Evolutionary conservation across 495 filamentous ascomycete genomes (phyloP).

Genomic region (Penicillium bovifimosum): DNA sequence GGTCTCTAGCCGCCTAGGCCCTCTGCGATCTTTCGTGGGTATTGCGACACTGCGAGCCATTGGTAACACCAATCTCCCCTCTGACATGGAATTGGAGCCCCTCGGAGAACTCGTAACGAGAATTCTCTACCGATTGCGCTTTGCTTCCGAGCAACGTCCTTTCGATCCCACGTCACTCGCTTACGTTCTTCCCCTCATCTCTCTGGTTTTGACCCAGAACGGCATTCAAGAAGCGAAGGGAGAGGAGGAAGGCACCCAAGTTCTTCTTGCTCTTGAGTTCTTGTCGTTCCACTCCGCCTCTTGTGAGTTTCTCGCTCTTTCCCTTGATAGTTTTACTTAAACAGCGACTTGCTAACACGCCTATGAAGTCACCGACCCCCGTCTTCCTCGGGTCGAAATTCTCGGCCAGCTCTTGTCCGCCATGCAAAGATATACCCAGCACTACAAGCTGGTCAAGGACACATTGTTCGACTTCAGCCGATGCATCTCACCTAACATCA

Average conservation of each 20-base stretch:
- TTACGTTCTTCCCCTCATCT: slow-evolving; percentile 79
- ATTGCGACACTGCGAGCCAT: slow-evolving; percentile 77
- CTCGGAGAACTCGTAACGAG: slow-evolving; percentile 82
- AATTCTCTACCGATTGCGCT: slow-evolving; percentile 83
- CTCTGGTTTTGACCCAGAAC: slow-evolving; percentile 66
- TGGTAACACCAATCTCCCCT: slow-evolving; percentile 63
- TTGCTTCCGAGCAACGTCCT: slow-evolving; percentile 84
- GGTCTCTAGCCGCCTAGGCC: slow-evolving; percentile 68
- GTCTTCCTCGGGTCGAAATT: slow-evolving; percentile 69
- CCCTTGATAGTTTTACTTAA: neutral
- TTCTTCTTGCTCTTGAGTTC: slow-evolving; percentile 86
- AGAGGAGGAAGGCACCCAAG: slow-evolving; percentile 78
- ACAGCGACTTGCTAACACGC: slow-evolving; percentile 7
- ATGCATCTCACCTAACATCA: slow-evolving; percentile 72
- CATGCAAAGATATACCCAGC: slow-evolving; percentile 85
- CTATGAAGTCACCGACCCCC: slow-evolving; percentile 51
- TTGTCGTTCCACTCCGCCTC: slow-evolving; percentile 78
- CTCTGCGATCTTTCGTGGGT: slow-evolving; percentile 73
- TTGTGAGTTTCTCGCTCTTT: slow-evolving; percentile 35
- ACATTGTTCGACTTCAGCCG: slow-evolving; percentile 78
- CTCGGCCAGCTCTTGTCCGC: slow-evolving; percentile 63
- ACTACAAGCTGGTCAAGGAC: slow-evolving; percentile 92
- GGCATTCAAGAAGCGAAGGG: slow-evolving; percentile 61
- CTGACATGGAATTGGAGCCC: slow-evolving; percentile 68
- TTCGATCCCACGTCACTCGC: slow-evolving; percentile 81